Base-by-base conservation (phyloP, 371 early-diverging fungal species). In the Smittium culicis region DNA sequence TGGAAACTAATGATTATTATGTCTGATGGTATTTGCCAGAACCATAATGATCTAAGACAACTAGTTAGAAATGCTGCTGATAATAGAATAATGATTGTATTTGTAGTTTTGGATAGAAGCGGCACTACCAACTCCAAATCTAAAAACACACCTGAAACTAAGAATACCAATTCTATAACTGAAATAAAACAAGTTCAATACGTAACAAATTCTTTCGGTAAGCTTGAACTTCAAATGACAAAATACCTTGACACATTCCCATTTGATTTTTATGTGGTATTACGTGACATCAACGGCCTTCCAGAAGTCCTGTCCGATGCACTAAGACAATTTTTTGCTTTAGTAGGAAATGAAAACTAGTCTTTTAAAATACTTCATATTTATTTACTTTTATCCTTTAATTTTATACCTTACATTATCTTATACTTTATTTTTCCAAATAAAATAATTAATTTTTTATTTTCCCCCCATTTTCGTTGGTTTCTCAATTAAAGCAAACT, bases 231-330 rank as follows among this genome's bases (percentile, higher is more conserved):
- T 68, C 72, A 85, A 71, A 85, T 94, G 82, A 82, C 80, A n/a
- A 81, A 84, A 56, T 98, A 96, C 77, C 85, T 98, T 69, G 93
- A 95, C 70, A 91, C 91, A 5, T 97, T 98, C 88, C 98, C 98
- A 59, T 96, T 96, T 82, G 90, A 94, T 69, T 95, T 91, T 79
- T 96, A 92, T 74, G 86, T 96, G 68, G 86, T 96, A 29, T 76
- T 97, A 66, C 85, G 88, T 70, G 88, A 94, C 72, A 88, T 96
- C 71, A 83, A 89, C 68, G 80, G 85, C 28, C 79, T 98, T 56
- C 96, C 98, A 0, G 85, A 85, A 60, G 92, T 92, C 0, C 78
- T 98, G 58, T 81, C 93, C 16, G 95, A 96, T 75, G 90, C 94
- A 28, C 81, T 98, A 31, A 80, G 97, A 31, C 96, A 98, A 79